A percentile compares a stretch with the other conserved stretches of the same genome.
These are phyloP conservation scores for Phyllosticta ampelicida DNA, from an alignment of 2,329 filamentous ascomycete genomes.

Conservation along the genomic window DNA sequence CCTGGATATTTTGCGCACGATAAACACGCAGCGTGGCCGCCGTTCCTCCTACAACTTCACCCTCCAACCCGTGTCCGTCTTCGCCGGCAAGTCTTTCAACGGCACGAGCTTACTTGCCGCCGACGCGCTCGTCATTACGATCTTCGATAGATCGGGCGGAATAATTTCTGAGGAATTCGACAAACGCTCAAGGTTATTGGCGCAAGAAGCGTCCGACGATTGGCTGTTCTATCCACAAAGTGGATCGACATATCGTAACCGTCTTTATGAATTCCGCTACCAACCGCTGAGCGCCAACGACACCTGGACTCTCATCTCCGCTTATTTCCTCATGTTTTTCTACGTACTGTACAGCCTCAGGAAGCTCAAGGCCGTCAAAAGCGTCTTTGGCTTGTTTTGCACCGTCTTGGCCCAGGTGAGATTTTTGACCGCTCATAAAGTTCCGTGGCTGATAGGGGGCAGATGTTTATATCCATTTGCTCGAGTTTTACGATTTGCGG, in stretches of 20 bases:
- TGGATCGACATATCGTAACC: conserved; percentile 43
- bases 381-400: conserved; percentile 58
- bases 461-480: conserved; percentile 58
- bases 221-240: conserved; percentile 58
- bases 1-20: conserved; percentile 53
- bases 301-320: conserved; percentile 50
- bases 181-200: conserved; percentile 44
- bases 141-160: conserved; percentile 58
- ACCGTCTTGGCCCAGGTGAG: conserved; percentile 55
- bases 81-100: conserved; percentile 68
- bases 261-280: conserved; percentile 70
- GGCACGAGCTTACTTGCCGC: conserved; percentile 57
- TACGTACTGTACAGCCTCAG: conserved; percentile 60
- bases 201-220: conserved; percentile 37
- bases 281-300: conserved; percentile 60
- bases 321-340: conserved; percentile 51
- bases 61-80: conserved; percentile 66
- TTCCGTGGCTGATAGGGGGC: conserved; percentile 4
- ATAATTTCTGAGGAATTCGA: conserved; percentile 57
- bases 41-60: conserved; percentile 63
- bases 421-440: not conserved
- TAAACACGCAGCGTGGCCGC: conserved; percentile 53
- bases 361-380: conserved; percentile 64
- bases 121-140: conserved; percentile 67
- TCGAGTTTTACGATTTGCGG: conserved; percentile 74